Conservation (phyloP, 345 rosid genomes). For the Iberis pinnata region DNA sequence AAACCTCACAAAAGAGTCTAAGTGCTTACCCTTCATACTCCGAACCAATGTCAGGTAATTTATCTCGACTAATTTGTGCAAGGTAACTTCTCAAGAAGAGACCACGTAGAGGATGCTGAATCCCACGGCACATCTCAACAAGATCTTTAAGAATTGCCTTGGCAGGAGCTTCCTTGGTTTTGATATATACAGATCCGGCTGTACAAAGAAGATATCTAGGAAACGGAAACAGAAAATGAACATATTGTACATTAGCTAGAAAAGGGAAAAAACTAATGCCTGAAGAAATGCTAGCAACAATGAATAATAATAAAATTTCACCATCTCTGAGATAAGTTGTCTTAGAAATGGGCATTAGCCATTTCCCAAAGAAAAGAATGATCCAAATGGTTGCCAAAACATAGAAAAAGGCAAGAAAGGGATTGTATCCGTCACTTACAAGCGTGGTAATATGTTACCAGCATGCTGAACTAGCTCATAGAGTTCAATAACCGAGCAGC, state of each 20-base stretch:
- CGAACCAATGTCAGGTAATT: constrained; percentile 80
- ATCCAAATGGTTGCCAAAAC: not conserved
- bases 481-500: constrained; percentile 82
- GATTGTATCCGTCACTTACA: constrained; percentile 45
- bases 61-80: constrained; percentile 86
- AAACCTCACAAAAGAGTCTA: no score
- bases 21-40: constrained; percentile 91
- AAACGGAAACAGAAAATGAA: no score
- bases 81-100: constrained; percentile 96
- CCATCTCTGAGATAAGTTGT: no score
- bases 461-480: constrained; percentile 98
- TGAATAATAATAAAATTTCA: no score
- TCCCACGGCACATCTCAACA: constrained; percentile 97
- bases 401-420: not conserved
- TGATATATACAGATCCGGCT: constrained; percentile 89
- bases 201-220: constrained; percentile 98
- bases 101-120: constrained; percentile 97
- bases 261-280: no score
- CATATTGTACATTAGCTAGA: no score
- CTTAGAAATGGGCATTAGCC: no score
- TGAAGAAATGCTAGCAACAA: no score
- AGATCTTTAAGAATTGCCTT: constrained; percentile 95
- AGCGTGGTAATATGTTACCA: constrained; percentile 95
- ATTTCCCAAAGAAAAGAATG: no score
- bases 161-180: constrained; percentile 86